Evolutionary conservation across 805 yeast species (phyloP), one percentile per base, ranked within the genome.

Genomic region (Myxozyma monticola): DNA sequence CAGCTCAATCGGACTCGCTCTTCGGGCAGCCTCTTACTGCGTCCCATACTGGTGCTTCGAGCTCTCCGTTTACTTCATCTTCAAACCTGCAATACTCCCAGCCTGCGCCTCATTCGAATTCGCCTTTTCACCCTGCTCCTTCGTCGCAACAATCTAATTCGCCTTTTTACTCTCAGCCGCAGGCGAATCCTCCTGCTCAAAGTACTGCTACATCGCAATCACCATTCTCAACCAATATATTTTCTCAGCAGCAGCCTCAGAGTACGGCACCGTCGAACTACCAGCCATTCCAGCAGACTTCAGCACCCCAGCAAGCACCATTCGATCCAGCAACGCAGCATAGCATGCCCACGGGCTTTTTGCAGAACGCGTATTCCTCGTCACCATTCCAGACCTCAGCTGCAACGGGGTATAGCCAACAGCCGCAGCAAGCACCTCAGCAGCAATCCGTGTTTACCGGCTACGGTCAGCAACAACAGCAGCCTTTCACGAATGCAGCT

Each of bases 401-500:
- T 18, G 14, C 8, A 14, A 12, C 44, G 4, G 31, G 34, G 10
- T 4, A 18, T 14, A 12, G 14, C 15, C 36, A 36, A 18, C 10
- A 30, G 35, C 29, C 22, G 12, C 33, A 20, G 20, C 30, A 25
- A 33, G 37, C 17, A n/a, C 12, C 15, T 17, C n/a, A n/a, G n/a
- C 28, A 46, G 30, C 9, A 14, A 18, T 22, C 28, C 18, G 6
- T 7, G 24, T 10, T 10, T 15, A 21, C 26, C 24, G 39, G 26
- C 18, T 20, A 21, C 15, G 47, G 37, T 17, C 42, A 25, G 22
- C 60, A 59, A 25, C 64, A 65, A 42, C 71, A 65, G 17, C 69
- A 58, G 54, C 71, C 68, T 50, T 25, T 12, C 5, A 12, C 41
- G 8, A 9, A 12, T n/a, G 22, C 24, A n/a, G 37, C 20, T 15